phyloP scores from a whole-genome alignment of 2,329 filamentous ascomycete genomes.

The Talaromyces sp. region DNA sequence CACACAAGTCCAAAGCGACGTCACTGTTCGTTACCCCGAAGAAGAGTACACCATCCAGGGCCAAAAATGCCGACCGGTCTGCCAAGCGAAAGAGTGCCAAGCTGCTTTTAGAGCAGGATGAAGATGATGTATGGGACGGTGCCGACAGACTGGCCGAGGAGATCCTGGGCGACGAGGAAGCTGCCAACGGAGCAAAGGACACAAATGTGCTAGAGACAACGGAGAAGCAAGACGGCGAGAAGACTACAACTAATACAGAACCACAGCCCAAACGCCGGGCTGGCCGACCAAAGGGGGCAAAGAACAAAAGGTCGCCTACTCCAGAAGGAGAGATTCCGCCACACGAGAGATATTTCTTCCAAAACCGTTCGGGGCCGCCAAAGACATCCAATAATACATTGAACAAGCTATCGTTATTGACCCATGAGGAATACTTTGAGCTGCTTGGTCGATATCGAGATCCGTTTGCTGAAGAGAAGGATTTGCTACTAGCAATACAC shows the following conservation, averaged over 20 bases:
- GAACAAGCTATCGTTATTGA: conserved; percentile 67
- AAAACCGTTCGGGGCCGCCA: conserved; percentile 73
- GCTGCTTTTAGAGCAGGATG: conserved; percentile 67
- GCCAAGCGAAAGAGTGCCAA: conserved; percentile 80
- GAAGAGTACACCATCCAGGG: conserved; percentile 49
- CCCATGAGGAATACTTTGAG: conserved; percentile 86
- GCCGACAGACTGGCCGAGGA: conserved; percentile 63
- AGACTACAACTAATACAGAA: conserved; percentile 39
- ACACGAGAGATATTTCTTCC: conserved; percentile 89
- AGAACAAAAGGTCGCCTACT: conserved; percentile 64
- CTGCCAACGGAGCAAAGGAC: conserved; percentile 17
- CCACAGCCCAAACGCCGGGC: conserved; percentile 47
- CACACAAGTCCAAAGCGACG: conserved; percentile 30
- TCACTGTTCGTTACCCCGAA: conserved; percentile 37
- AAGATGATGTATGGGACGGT: conserved; percentile 62
- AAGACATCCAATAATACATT: conserved; percentile 87
- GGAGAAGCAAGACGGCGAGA: conserved; percentile 19
- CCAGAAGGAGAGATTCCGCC: conserved; percentile 76
- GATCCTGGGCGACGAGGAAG: conserved; percentile 52
- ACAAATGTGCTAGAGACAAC: conserved; percentile 22
- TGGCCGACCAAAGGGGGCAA: conserved; percentile 51
- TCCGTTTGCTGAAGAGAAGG: conserved; percentile 63
- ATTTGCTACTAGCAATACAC: conserved; percentile 69
- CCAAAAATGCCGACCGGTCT: conserved; percentile 72
- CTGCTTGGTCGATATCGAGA: conserved; percentile 61